phyloP scores from a whole-genome alignment of 2,329 filamentous ascomycete species.

The Sarocladiaceae sp. region DNA sequence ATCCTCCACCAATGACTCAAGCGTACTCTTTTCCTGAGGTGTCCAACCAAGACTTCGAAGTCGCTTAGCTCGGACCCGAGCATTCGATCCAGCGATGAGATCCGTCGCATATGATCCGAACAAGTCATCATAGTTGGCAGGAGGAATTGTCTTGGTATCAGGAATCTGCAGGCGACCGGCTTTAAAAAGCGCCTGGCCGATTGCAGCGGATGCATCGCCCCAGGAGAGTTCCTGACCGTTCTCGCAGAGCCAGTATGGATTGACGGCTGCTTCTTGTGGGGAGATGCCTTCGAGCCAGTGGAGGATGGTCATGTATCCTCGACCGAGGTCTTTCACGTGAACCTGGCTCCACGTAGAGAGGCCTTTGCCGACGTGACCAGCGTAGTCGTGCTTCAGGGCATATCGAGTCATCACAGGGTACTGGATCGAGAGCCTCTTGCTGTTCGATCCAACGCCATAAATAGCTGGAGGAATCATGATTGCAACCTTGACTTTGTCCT shows the following conservation, averaged over 20 bases:
- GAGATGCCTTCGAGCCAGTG: constrained; percentile 4
- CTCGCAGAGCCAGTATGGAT: background rate
- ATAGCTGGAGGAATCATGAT: background rate
- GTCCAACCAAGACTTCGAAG: background rate
- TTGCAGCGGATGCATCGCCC: background rate
- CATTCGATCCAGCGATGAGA: background rate
- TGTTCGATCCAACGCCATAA: background rate
- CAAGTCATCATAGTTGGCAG: background rate
- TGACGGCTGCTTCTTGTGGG: background rate
- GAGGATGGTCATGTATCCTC: background rate
- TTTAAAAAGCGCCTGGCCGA: background rate
- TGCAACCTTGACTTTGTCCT: background rate
- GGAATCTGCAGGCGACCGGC: background rate
- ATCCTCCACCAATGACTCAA: background rate
- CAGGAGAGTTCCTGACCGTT: background rate
- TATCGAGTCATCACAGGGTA: background rate
- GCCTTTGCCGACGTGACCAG: background rate
- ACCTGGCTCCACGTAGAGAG: background rate
- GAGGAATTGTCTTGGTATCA: background rate
- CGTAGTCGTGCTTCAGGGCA: constrained; percentile 1
- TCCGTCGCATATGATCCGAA: background rate
- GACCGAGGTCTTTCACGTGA: background rate
- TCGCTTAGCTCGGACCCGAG: background rate
- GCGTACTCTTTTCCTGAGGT: background rate
- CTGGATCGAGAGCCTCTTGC: background rate